These are phyloP conservation scores for Papiliotrema laurentii DNA, from an alignment of 1,284 basidiomycete species.

Conservation along the genomic window DNA sequence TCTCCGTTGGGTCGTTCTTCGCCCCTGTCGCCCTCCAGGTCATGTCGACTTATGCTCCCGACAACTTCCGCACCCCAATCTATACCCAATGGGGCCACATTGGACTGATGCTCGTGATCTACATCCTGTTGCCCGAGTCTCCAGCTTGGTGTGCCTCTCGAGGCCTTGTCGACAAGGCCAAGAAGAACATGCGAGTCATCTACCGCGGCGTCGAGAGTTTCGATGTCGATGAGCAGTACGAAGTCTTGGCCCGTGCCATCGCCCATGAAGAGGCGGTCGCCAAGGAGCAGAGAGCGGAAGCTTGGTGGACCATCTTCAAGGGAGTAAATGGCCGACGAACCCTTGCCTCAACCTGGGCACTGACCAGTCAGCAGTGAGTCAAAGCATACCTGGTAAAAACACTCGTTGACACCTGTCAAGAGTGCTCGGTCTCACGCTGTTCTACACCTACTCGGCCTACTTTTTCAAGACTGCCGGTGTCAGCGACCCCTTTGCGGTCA, in stretches of 20 bases:
- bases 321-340: conserved; percentile 10
- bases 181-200: conserved; percentile 14
- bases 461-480: conserved; percentile 25
- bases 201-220: conserved; percentile 16
- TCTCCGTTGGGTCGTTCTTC: conserved; percentile 15
- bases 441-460: conserved; percentile 18
- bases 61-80: conserved; percentile 17
- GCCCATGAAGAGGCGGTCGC: conserved; percentile 12
- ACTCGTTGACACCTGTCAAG: neutral
- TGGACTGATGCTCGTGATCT: conserved; percentile 26
- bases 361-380: conserved; percentile 15
- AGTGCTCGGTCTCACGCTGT: conserved; percentile 20
- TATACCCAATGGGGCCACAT: conserved; percentile 31
- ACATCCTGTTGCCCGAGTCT: conserved; percentile 28
- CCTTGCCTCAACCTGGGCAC: conserved; percentile 14
- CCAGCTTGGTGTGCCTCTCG: conserved; percentile 19
- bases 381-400: neutral
- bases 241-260: conserved; percentile 10
- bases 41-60: conserved; percentile 13
- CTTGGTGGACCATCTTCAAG: conserved; percentile 14
- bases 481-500: conserved; percentile 21
- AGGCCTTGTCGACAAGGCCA: conserved; percentile 19
- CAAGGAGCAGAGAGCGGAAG: neutral
- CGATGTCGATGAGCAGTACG: conserved; percentile 23
- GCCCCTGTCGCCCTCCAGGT: conserved; percentile 16